Conservation (phyloP, 1,284 basidiomycete genomes). For the Austroboletus novae-zelandiae region DNA sequence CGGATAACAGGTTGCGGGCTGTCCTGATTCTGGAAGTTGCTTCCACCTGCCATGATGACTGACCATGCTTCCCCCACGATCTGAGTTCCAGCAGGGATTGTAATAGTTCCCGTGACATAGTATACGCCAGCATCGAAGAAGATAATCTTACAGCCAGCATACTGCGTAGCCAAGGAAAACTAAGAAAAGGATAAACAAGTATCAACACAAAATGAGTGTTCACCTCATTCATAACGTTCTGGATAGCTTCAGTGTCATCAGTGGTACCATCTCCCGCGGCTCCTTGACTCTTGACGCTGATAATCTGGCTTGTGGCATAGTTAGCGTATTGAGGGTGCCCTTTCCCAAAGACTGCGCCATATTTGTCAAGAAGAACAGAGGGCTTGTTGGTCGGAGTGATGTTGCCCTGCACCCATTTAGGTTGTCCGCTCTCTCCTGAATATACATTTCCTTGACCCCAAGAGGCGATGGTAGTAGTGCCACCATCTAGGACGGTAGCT, state of each 20-base stretch:
- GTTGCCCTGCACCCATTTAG: constrained; percentile 28
- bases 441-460: constrained; percentile 54
- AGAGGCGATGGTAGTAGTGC: constrained; percentile 42
- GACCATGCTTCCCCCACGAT: constrained; percentile 59
- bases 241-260: constrained; percentile 54
- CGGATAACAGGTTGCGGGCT: constrained; percentile 42
- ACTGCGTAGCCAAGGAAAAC: constrained; percentile 27
- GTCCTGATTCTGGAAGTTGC: constrained; percentile 41
- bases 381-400: constrained; percentile 39
- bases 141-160: constrained; percentile 53
- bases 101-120: constrained; percentile 50
- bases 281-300: constrained; percentile 51
- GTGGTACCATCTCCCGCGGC: constrained; percentile 54
- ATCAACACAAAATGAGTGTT: too few species aligned
- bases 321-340: constrained; percentile 48
- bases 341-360: constrained; percentile 47
- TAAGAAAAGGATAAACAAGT: background rate
- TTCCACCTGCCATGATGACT: constrained; percentile 48
- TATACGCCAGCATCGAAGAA: constrained; percentile 55
- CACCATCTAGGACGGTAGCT: constrained; percentile 28
- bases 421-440: constrained; percentile 35
- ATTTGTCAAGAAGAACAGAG: constrained; percentile 39
- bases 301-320: constrained; percentile 43
- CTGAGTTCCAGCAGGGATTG: constrained; percentile 50
- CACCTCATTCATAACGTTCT: constrained; percentile 42